These are phyloP conservation scores for Xylariaceae sp. DNA, from an alignment of 2,329 filamentous ascomycete genomes.

Conservation along the genomic window DNA sequence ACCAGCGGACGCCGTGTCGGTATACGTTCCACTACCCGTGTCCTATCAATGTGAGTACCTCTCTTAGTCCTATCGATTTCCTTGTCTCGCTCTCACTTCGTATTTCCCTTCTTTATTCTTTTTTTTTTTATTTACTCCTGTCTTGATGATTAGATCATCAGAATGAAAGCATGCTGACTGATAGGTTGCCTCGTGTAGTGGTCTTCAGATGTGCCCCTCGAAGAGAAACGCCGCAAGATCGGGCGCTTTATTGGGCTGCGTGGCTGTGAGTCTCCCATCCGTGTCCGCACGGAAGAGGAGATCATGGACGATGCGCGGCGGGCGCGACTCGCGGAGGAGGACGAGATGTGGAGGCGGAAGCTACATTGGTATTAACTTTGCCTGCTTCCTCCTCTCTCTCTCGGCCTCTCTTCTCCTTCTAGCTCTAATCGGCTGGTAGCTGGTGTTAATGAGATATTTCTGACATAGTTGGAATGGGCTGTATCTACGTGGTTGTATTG, in stretches of 20 bases:
- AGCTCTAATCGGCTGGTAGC: no score
- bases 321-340: slow-evolving; percentile 45
- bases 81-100: neutral
- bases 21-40: slow-evolving; percentile 68
- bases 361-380: slow-evolving; percentile 41
- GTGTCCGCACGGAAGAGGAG: slow-evolving; percentile 41
- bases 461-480: slow-evolving; percentile 7
- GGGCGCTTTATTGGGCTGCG: slow-evolving; percentile 76
- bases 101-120: neutral
- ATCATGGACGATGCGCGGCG: slow-evolving; percentile 33
- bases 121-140: no score
- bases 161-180: neutral
- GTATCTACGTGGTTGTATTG: no score
- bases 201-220: slow-evolving; percentile 57
- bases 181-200: slow-evolving; percentile 47
- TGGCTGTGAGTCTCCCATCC: slow-evolving; percentile 61
- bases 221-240: slow-evolving; percentile 75
- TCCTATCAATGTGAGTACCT: slow-evolving; percentile 54
- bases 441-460: neutral
- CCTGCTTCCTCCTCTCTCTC: neutral
- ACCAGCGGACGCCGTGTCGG: slow-evolving; percentile 66
- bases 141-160: no score
- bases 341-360: slow-evolving; percentile 57
- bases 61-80: neutral
- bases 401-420: neutral